Base-by-base conservation (phyloP, 305 asterid genomes). In the Solanum chacoense region DNA sequence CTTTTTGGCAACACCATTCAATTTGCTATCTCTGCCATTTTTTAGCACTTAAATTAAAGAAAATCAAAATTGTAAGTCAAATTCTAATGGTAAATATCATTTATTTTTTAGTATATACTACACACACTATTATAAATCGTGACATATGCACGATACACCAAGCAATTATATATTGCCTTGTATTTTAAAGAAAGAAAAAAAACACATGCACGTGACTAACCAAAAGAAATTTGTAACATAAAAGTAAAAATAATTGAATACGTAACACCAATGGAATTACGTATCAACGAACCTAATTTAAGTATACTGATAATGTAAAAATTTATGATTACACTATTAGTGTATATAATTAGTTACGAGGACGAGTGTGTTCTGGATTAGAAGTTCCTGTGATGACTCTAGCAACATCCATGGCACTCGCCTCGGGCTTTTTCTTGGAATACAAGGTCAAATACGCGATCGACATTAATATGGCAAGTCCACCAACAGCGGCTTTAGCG, bases 331-430 rank as follows among this genome's bases (percentile, higher is more conserved):
- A 63, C 14, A 40, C 1, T 24, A n/a, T 31, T 11, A 7, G 5
- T 7, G 40, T 4, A 65, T 71, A 11, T 4, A 35, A 67, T 87
- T 90, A 94, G 42, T 88, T 90, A 28, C 95, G 90, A 86, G 95
- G 98, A 85, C 77, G 96, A 36, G 96, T 92, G 87, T 93, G 91
- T 24, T 90, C 90, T 1, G 94, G 88, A 7, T 85, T 69, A 84
- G 94, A 94, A 55, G 95, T 91, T 85, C 94, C 95, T 5, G 93
- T 90, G 32, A 90, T 90, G 22, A 97, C 98, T 90, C 83, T 94
- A 7, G 98, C 99, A 2, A 96, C 98, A 50, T 97, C 99, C 35
- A 92, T 45, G 26, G 98, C 98, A 26, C 94, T 91, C 13, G 96
- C 98, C 88, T 96, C 98, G 1, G 97, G 93, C 88, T 95, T 96